Conservation (phyloP, 169 alveolate genomes). For the Plasmodium reichenowi region DNA sequence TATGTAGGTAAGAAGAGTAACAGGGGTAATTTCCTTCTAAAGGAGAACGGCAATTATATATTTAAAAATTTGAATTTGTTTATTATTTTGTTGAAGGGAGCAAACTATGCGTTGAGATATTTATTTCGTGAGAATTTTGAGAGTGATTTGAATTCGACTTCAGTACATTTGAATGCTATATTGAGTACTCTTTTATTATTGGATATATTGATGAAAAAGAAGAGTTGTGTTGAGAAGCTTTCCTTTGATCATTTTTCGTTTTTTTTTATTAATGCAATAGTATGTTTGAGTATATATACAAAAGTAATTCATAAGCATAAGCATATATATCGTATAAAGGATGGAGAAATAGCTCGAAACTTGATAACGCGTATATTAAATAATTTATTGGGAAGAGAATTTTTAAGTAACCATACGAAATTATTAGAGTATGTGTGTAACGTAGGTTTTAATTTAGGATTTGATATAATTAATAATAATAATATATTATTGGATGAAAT, state of each 20-base stretch:
- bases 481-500: slow-evolving; percentile 24
- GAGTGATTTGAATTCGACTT: slow-evolving; percentile 32
- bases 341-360: slow-evolving; percentile 56
- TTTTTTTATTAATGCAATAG: slow-evolving; percentile 59
- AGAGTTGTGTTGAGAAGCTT: slow-evolving; percentile 44
- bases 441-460: slow-evolving; percentile 50
- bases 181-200: slow-evolving; percentile 36
- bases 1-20: slow-evolving; percentile 60
- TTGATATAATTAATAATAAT: slow-evolving; percentile 66
- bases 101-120: slow-evolving; percentile 46
- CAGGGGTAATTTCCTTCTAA: slow-evolving; percentile 48
- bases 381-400: slow-evolving; percentile 58
- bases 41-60: slow-evolving; percentile 48
- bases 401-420: slow-evolving; percentile 54
- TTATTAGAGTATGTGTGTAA: slow-evolving; percentile 53
- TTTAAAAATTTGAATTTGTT: slow-evolving; percentile 55
- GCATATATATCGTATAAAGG: slow-evolving; percentile 41
- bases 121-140: slow-evolving; percentile 40
- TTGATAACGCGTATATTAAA: slow-evolving; percentile 49
- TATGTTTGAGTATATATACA: slow-evolving; percentile 70
- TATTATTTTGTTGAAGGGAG: slow-evolving; percentile 55
- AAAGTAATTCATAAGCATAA: slow-evolving; percentile 50
- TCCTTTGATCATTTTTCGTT: slow-evolving; percentile 65
- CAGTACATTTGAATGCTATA: slow-evolving; percentile 63
- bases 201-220: slow-evolving; percentile 68